These are phyloP conservation scores for Durio zibethinus DNA, from an alignment of 345 rosid species.

Conservation along the genomic window DNA sequence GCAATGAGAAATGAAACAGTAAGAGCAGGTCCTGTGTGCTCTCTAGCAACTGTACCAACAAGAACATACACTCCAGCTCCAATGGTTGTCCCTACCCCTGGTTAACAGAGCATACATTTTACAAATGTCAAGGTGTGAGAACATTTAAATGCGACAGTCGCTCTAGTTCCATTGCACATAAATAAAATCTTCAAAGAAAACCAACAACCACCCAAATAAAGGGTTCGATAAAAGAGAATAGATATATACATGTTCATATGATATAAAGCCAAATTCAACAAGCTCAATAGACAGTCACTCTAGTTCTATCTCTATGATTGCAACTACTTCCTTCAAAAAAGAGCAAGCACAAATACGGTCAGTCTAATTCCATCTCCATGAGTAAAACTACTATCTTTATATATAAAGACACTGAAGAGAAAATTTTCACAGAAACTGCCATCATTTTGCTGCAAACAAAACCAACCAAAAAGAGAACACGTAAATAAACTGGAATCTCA, in stretches of 20 bases:
- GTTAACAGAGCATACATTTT: not conserved
- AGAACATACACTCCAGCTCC: slow-evolving; percentile 99
- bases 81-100: slow-evolving; percentile 94
- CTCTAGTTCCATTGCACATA: not conserved
- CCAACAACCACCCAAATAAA: not conserved
- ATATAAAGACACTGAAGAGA: not conserved
- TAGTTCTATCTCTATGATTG: not conserved
- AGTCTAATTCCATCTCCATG: not conserved
- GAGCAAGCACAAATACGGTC: not conserved
- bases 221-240: not conserved
- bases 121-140: not conserved
- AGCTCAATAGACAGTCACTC: not conserved
- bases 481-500: not conserved
- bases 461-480: not conserved
- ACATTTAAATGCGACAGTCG: not conserved
- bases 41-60: slow-evolving; percentile 96
- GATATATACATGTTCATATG: not conserved
- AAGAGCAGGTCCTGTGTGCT: slow-evolving; percentile 96
- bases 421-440: not conserved
- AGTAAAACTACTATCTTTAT: not conserved
- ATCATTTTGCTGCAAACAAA: not conserved
- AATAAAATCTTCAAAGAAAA: slow-evolving; percentile 1
- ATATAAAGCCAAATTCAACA: not conserved
- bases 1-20: slow-evolving; percentile 85
- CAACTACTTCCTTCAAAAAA: not conserved